Evolutionary conservation across 345 rosid genomes (phyloP), one percentile per base, ranked within the genome.

Genomic region (Diplotaxis tenuifolia): DNA sequence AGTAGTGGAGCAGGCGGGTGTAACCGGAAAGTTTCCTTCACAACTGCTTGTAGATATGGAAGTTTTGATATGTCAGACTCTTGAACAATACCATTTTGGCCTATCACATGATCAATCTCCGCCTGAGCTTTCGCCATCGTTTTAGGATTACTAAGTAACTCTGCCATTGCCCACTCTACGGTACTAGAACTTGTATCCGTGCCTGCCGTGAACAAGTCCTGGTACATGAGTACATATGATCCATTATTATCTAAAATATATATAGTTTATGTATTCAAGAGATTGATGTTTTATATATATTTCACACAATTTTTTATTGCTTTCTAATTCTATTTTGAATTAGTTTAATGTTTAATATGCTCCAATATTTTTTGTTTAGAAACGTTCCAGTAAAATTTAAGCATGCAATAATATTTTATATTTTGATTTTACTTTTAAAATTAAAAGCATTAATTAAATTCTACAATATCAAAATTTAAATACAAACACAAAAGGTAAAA

Each of bases 11-110:
- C 78, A 2, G 79, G 1, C 0, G 83, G 85, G 65, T 86, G 89
- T 21, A 86, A 31, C 7, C 86, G 62, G 3, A 83, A 59, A 1
- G 87, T 74, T 70, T 86, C 87, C 29, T 86, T 78, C 7, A 82
- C 36, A 6, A 82, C 67, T 0, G 87, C 83, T 72, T 76, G 78
- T 22, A 83, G 6, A 55, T 83, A 85, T 0, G 82, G 82, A 0
- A 80, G 7, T 1, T 47, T 18, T 3, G 65, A 14, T 5, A 82
- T 52, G 12, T 84, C 79, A 9, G 71, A 74, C 36, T 85, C 92
- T 27, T 76, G 52, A 23, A 81, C 59, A 0, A 8, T 16, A 4
- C 70, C 68, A 0, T 72, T 81, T 16, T 70, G 66, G 4, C 83
- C 80, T 7, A 82, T 68, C 58, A 66, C 78, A 57, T 19, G 29